Percentiles rank a stretch among this genome's conserved stretches.
Conservation (phyloP, 2,329 filamentous ascomycete species). For the Paracoccidioides lutzii region DNA sequence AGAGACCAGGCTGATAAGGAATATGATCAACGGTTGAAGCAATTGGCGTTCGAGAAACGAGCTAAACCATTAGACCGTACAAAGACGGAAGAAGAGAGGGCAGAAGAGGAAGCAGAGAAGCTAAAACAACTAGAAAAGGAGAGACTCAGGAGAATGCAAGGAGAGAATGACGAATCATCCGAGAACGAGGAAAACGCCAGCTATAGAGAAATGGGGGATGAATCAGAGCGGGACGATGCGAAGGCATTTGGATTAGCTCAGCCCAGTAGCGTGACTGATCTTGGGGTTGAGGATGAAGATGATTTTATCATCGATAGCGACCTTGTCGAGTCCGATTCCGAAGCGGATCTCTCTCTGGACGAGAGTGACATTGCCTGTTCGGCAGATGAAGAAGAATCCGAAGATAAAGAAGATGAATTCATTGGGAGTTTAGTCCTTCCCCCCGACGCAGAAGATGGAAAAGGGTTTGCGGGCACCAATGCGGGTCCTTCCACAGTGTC, state of each 20-base stretch:
- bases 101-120: conserved; percentile 60
- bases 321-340: conserved; percentile 69
- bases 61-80: conserved; percentile 76
- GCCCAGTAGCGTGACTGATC: conserved; percentile 25
- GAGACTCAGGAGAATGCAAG: conserved; percentile 73
- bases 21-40: conserved; percentile 72
- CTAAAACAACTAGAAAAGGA: conserved; percentile 73
- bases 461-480: neutral
- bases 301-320: conserved; percentile 87
- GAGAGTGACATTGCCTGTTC: conserved; percentile 22
- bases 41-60: conserved; percentile 71
- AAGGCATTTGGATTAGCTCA: conserved; percentile 51
- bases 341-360: conserved; percentile 29
- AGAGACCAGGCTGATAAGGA: conserved; percentile 64
- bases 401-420: conserved; percentile 56
- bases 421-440: conserved; percentile 50
- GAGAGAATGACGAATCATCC: conserved; percentile 54
- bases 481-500: conserved; percentile 32
- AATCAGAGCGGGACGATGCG: conserved; percentile 42
- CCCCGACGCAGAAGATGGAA: conserved; percentile 24
- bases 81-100: conserved; percentile 80
- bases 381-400: conserved; percentile 44
- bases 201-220: conserved; percentile 35
- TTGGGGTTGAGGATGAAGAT: conserved; percentile 83
- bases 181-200: conserved; percentile 28